These are phyloP conservation scores for Rubus idaeus DNA, from an alignment of 306 rosid species.

Conservation along the genomic window DNA sequence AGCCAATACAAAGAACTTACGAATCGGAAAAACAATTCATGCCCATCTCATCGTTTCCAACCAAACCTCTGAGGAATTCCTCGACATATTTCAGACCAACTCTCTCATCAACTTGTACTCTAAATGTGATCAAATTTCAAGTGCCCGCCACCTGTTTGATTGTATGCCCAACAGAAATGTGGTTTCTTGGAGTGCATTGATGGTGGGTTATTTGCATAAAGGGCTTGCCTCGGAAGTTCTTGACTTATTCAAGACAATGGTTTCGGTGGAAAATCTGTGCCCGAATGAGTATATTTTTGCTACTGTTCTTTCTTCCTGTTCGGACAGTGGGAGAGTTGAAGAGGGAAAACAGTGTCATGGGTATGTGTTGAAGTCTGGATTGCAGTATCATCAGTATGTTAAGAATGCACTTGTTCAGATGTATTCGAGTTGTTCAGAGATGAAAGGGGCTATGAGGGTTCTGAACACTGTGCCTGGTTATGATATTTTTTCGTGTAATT, in stretches of 20 bases:
- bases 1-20: conserved; percentile 38
- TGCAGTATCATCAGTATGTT: conserved; percentile 43
- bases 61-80: conserved; percentile 18
- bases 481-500: conserved; percentile 49
- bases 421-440: conserved; percentile 48
- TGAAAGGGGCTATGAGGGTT: conserved; percentile 45
- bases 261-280: conserved; percentile 20
- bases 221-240: conserved; percentile 48
- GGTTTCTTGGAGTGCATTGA: conserved; percentile 56
- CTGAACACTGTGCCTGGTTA: conserved; percentile 34
- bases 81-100: conserved; percentile 33
- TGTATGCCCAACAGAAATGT: conserved; percentile 46
- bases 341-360: conserved; percentile 73
- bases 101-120: conserved; percentile 46
- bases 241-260: conserved; percentile 39
- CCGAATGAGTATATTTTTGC: conserved; percentile 53
- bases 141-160: conserved; percentile 53
- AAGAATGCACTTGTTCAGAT: conserved; percentile 62
- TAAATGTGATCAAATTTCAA: conserved; percentile 36
- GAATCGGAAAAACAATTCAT: conserved; percentile 53
- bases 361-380: conserved; percentile 49
- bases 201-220: conserved; percentile 56
- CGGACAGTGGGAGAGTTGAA: conserved; percentile 41
- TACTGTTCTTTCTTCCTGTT: conserved; percentile 52
- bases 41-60: conserved; percentile 40